Conservation (phyloP, 176 grass and related monocot genomes). For the Zoysia japonica region DNA sequence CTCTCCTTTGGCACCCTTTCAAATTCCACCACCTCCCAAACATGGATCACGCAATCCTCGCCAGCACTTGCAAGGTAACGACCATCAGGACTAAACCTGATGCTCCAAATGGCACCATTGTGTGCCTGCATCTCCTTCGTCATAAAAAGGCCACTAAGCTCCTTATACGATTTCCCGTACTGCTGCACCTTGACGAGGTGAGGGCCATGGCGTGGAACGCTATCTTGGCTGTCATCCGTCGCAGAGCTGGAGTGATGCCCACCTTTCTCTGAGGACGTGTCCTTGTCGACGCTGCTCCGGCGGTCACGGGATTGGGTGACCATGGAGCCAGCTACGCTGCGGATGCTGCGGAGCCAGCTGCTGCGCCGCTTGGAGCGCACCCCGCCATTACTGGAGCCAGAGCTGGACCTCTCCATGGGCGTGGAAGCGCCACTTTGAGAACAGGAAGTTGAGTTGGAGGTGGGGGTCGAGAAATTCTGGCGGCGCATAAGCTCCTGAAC, state of each 20-base stretch:
- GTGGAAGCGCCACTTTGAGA: constrained; percentile 49
- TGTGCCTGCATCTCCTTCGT: constrained; percentile 88
- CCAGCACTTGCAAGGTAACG: constrained; percentile 83
- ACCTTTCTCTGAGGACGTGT: constrained; percentile 79
- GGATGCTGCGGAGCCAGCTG: constrained; percentile 79
- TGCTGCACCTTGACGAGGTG: constrained; percentile 71
- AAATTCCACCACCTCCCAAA: constrained; percentile 85
- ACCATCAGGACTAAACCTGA: constrained; percentile 91
- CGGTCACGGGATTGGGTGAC: constrained; percentile 53
- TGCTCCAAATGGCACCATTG: constrained; percentile 85
- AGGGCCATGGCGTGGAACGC: constrained; percentile 48
- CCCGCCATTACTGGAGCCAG: constrained; percentile 51
- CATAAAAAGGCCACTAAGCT: constrained; percentile 78
- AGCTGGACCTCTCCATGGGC: constrained; percentile 46
- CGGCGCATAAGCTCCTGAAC: constrained; percentile 97
- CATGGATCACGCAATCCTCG: constrained; percentile 85
- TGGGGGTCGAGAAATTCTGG: constrained; percentile 42
- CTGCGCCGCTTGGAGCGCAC: constrained; percentile 53
- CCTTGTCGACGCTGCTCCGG: constrained; percentile 72
- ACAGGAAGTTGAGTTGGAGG: constrained; percentile 42
- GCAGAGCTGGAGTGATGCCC: constrained; percentile 70
- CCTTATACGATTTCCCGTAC: constrained; percentile 76
- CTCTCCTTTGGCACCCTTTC: constrained; percentile 47
- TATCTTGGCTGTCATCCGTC: constrained; percentile 89
- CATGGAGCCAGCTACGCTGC: constrained; percentile 51